A percentile compares a stretch with the other conserved stretches of the same genome.
phyloP scores from a whole-genome alignment of 371 early-diverging fungal genomes.

The Syncephalastrum contaminatum region DNA sequence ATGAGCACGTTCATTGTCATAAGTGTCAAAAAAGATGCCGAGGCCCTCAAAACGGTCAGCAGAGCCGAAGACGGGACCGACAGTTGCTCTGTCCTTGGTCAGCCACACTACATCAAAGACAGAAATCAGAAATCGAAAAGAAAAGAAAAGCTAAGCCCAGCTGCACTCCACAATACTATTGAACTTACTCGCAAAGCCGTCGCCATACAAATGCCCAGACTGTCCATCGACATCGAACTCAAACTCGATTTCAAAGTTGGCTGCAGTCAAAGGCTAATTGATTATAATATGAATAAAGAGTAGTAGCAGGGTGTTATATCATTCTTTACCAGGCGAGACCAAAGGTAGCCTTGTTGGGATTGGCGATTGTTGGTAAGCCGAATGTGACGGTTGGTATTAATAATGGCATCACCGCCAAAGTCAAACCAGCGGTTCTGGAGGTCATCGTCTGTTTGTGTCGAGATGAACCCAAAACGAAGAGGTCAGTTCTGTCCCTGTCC shows the following conservation, averaged over 20 bases:
- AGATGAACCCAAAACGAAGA: neutral
- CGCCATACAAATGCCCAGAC: slow-evolving; percentile 73
- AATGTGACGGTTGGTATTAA: slow-evolving; percentile 73
- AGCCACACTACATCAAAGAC: slow-evolving; percentile 35
- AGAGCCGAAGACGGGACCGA: slow-evolving; percentile 91
- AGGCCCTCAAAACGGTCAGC: slow-evolving; percentile 88
- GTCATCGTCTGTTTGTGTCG: slow-evolving; percentile 51
- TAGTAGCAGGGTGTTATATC: neutral
- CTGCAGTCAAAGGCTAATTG: slow-evolving; percentile 61
- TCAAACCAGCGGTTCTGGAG: slow-evolving; percentile 73
- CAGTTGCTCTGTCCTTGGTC: slow-evolving; percentile 41
- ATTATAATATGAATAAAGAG: neutral
- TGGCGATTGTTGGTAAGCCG: slow-evolving; percentile 83
- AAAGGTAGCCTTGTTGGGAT: slow-evolving; percentile 84
- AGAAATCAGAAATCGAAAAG: slow-evolving; percentile 6
- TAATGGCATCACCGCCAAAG: slow-evolving; percentile 68
- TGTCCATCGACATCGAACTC: slow-evolving; percentile 86
- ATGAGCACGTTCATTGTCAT: slow-evolving; percentile 81
- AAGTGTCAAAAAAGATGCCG: slow-evolving; percentile 96
- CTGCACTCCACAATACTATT: neutral
- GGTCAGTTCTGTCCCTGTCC: neutral
- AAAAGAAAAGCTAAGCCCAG: neutral
- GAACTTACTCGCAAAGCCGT: slow-evolving; percentile 95
- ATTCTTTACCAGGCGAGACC: slow-evolving; percentile 68
- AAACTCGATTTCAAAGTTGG: slow-evolving; percentile 88